Conservation (phyloP, 441 rosid genomes). For the Adansonia madagascariensis region DNA sequence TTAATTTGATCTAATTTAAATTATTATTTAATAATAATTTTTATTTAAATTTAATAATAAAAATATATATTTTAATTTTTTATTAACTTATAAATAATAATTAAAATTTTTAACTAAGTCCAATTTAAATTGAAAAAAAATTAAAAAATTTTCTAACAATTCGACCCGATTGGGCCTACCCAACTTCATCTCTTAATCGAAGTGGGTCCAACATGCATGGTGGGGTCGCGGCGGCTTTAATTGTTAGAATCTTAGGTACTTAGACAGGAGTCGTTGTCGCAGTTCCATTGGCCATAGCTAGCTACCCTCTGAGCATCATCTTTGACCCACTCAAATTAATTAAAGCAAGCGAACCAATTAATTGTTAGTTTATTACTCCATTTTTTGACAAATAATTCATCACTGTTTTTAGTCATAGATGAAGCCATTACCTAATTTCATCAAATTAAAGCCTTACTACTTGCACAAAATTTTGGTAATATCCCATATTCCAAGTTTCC, state of each 20-base stretch:
- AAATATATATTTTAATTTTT: too few relatives aligned
- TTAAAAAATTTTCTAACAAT: too few relatives aligned
- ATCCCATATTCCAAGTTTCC: background rate
- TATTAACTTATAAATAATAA: too few relatives aligned
- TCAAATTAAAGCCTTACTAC: background rate
- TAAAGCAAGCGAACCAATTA: conserved; percentile 1
- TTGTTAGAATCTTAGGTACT: conserved; percentile 44
- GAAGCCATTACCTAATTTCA: background rate
- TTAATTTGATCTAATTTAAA: too few relatives aligned
- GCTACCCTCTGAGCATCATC: conserved; percentile 33
- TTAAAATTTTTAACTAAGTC: too few relatives aligned
- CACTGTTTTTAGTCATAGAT: conserved; percentile 18
- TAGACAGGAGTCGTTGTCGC: conserved; percentile 59
- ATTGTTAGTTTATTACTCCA: background rate
- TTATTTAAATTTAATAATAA: too few relatives aligned
- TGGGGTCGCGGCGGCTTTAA: too few relatives aligned
- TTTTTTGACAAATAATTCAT: conserved; percentile 5
- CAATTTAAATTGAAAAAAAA: too few relatives aligned
- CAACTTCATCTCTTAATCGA: too few relatives aligned
- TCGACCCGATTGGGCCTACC: too few relatives aligned
- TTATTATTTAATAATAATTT: too few relatives aligned
- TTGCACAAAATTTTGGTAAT: background rate
- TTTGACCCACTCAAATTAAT: conserved; percentile 41
- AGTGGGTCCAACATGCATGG: too few relatives aligned
- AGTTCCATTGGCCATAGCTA: conserved; percentile 39